Conservation (phyloP, 1,284 basidiomycete genomes). For the Blastosporella zonata region DNA sequence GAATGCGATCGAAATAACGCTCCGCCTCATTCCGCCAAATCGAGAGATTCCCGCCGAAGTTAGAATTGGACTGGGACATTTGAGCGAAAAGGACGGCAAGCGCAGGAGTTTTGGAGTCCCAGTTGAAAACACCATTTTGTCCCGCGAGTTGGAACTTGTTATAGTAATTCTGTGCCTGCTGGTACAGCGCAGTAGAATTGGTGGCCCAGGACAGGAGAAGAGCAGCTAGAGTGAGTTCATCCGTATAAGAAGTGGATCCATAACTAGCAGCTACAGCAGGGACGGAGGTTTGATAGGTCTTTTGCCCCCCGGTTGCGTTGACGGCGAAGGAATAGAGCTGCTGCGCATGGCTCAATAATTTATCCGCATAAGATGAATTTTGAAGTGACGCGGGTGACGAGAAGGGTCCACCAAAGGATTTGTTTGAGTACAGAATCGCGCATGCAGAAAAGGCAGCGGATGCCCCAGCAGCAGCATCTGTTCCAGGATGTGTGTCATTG, state of each 20-base stretch:
- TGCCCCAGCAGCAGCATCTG: constrained; percentile 81
- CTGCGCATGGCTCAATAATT: constrained; percentile 71
- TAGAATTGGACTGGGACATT: constrained; percentile 51
- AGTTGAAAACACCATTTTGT: constrained; percentile 73
- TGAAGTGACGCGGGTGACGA: constrained; percentile 62
- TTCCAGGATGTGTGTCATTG: constrained; percentile 78
- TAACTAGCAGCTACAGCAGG: constrained; percentile 68
- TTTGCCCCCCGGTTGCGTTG: constrained; percentile 55
- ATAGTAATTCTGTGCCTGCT: constrained; percentile 67
- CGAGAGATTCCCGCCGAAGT: constrained; percentile 51
- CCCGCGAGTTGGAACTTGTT: constrained; percentile 52
- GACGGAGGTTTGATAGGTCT: constrained; percentile 62
- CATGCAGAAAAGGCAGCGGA: constrained; percentile 87
- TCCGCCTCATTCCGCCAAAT: constrained; percentile 75
- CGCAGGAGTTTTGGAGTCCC: constrained; percentile 83
- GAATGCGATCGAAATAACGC: constrained; percentile 71
- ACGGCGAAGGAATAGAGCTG: constrained; percentile 73
- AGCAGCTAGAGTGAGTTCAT: constrained; percentile 73
- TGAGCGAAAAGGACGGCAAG: constrained; percentile 73
- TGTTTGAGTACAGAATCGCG: constrained; percentile 72
- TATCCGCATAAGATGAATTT: constrained; percentile 70
- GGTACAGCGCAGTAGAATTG: constrained; percentile 59
- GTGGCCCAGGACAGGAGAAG: constrained; percentile 73
- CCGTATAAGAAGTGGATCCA: constrained; percentile 66
- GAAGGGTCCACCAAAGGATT: constrained; percentile 46